Conservation (phyloP, 257 asterid genomes). For the Solanum pinnatisectum region DNA sequence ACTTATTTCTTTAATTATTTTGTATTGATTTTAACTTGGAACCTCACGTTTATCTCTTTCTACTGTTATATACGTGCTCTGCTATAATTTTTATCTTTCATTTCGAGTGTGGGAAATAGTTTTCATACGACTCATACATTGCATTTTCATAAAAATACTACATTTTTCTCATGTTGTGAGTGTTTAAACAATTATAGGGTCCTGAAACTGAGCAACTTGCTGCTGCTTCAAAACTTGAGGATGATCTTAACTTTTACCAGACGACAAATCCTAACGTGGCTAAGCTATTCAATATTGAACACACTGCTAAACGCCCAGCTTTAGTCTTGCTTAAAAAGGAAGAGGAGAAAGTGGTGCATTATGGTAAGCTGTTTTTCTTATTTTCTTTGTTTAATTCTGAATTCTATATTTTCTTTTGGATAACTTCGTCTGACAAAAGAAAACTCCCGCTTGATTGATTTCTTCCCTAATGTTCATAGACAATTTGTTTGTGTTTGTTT, state of each 20-base stretch:
- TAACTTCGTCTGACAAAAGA: neutral
- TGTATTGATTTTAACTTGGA: neutral
- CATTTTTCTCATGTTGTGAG: neutral
- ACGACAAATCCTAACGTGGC: slow-evolving; percentile 63
- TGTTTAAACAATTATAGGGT: slow-evolving; percentile 35
- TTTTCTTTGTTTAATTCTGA: neutral
- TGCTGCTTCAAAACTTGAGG: slow-evolving; percentile 75
- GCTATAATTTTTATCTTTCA: neutral
- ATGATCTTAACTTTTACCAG: slow-evolving; percentile 72
- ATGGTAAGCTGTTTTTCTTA: slow-evolving; percentile 34
- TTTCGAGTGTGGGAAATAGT: neutral
- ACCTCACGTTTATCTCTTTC: neutral
- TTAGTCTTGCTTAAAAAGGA: slow-evolving; percentile 70
- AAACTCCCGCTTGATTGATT: neutral
- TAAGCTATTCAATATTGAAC: slow-evolving; percentile 55
- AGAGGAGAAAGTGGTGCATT: slow-evolving; percentile 52
- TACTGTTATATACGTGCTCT: neutral
- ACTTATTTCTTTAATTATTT: neutral
- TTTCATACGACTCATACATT: neutral
- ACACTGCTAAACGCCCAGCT: slow-evolving; percentile 50
- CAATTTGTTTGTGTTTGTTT: neutral
- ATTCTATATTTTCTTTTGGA: neutral
- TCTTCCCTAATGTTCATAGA: neutral
- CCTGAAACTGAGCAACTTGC: slow-evolving; percentile 65
- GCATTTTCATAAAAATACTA: neutral